Base-by-base conservation (phyloP, 2,329 filamentous ascomycete genomes). In the Colletotrichum sp. region DNA sequence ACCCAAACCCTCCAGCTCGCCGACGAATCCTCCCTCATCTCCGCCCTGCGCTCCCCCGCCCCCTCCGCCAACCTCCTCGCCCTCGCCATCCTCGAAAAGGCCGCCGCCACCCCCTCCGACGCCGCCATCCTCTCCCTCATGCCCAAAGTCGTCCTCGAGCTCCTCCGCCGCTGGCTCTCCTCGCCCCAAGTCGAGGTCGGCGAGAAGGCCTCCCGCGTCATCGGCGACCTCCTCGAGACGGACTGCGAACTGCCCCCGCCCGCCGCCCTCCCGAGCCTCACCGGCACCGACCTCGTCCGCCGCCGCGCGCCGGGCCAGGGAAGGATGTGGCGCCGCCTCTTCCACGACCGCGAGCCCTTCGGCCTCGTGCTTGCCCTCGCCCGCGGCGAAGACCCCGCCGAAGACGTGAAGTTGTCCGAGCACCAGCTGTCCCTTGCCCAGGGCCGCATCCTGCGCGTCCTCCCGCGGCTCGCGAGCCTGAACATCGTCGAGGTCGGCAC, bases 21-120 rank as follows among this genome's bases (percentile, higher is more conserved):
- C 13, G 87, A 90, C 29, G 86, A 89, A 59, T 85, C 88, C 8
- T 85, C 88, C 16, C 82, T 93, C 5, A 83, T 91, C 64, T 85
- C 86, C 49, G 91, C 91, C 29, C 85, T 93, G 19, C 82, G 82
- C 63, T 92, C 91, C 2, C 87, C 90, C 2, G 85, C 90, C 1
- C 87, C 90, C 1, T 89, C 90, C 3, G 90, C 90, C 34, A 92
- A 91, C 80, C 84, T 92, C 19, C 88, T 93, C 29, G 91, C 88
- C 79, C 86, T 93, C 78, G 83, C 87, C 69, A 86, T 93, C 70
- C 80, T 93, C 32, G 85, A 89, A 76, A 93, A 93, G 79, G 91
- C 90, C 6, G 84, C 89, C 27, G 81, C 82, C 19, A 84, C 84
- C 5, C 87, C 90, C 15, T 81, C 85, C 67, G 89, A 92, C 66